Evolutionary conservation across 2,329 filamentous ascomycete genomes (phyloP).

Genomic region (Cladosporium halotolerans): DNA sequence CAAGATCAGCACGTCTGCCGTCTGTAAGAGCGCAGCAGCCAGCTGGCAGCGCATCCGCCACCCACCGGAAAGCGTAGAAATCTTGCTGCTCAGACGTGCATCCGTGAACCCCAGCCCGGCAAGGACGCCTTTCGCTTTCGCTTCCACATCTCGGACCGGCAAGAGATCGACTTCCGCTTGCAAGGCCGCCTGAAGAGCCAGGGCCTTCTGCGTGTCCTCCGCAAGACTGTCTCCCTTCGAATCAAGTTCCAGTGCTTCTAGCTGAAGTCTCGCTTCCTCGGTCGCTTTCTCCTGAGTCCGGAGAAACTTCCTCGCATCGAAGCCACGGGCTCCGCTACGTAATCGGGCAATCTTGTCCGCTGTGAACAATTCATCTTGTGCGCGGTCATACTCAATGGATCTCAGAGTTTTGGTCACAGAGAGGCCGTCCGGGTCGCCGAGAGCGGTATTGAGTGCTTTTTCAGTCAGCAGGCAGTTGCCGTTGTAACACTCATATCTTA

Average conservation of each 20-base stretch:
- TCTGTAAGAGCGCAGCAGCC: conserved; percentile 58
- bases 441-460: neutral
- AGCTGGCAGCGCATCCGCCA: conserved; percentile 41
- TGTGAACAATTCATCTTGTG: conserved; percentile 16
- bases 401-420: neutral
- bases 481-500: conserved; percentile 12
- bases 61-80: conserved; percentile 65
- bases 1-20: conserved; percentile 70
- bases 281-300: conserved; percentile 62
- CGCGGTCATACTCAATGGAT: conserved; percentile 13
- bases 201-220: conserved; percentile 61
- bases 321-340: conserved; percentile 67
- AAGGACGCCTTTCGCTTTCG: conserved; percentile 60
- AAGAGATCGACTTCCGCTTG: conserved; percentile 36
- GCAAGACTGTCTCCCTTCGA: conserved; percentile 46
- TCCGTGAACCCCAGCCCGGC: conserved; percentile 66
- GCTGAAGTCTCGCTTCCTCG: conserved; percentile 31
- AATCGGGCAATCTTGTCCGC: conserved; percentile 57
- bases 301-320: conserved; percentile 69
- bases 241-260: conserved; percentile 44
- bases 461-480: conserved; percentile 13
- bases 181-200: conserved; percentile 62
- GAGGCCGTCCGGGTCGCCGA: conserved; percentile 1
- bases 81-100: conserved; percentile 51
- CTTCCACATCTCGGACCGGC: conserved; percentile 38